Evolutionary conservation across 2,329 filamentous ascomycete species (phyloP), one percentile per base, ranked within the genome.

Genomic region (Periconia sp.): DNA sequence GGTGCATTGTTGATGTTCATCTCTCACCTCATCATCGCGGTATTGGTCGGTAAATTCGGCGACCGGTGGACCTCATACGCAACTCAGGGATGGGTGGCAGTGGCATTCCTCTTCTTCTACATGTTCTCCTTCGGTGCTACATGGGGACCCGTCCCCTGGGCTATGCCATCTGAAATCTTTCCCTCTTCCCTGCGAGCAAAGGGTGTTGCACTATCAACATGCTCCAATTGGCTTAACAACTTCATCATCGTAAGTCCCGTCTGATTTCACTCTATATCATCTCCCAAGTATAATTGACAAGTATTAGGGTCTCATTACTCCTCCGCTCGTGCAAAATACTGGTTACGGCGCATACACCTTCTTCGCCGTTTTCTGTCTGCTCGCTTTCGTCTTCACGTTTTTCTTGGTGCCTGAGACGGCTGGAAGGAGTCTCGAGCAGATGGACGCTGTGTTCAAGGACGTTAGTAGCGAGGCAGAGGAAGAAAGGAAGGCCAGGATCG

Each of bases 201-300:
- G 61, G 86, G 85, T 23, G 83, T 85, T 0, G 83, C 83, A 1
- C 70, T 86, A 2, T 82, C 81, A 0, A 86, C 83, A 0, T 81
- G 78, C 45, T 78, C 78, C 5, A 85, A 84, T 66, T 88, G 86
- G 72, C 65, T 85, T 2, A 82, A 79, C 60, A 85, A 86, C 61
- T 85, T 86, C 50, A 78, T 83, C 36, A 81, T 85, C 18, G 63
- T 65, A 54, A 50, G 58, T 50, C 11, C 25, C 10, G 12, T 17
- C 13, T 21, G 21, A 11, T 28, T 12, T 22, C 25, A 9, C 5
- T n/a, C n/a, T 12, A 10, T 15, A 3, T 18, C 3, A 28, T 9
- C 43, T 21, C 15, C 11, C 35, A 5, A 17, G 15, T 15, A 12
- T 17, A 72, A 73, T 32, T 80, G 56, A 72, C 73, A 18, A 66